Evolutionary conservation across 2,329 filamentous ascomycete species (phyloP), one percentile per base, ranked within the genome.

Genomic region (Hymenoscyphus repandus): DNA sequence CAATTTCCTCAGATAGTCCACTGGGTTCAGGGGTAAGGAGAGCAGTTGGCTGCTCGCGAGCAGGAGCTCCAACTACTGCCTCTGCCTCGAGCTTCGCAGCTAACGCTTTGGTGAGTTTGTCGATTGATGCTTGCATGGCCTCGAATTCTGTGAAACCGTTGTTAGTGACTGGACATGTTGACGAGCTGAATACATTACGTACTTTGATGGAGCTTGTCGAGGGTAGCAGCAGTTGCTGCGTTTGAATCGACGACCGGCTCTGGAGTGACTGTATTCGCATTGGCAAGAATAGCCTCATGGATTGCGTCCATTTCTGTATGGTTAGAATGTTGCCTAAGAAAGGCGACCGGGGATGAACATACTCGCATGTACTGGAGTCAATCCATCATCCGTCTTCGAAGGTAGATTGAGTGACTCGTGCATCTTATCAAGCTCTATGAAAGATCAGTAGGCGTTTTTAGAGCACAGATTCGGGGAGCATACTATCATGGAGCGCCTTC

Each of bases 81-180:
- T 49, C 36, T 6, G 36, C 11, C 6, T 17, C 13, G 12, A 51
- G 27, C 10, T 38, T 38, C 33, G 37, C 27, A 6, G 32, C 10
- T 12, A 52, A 45, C 13, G 50, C 39, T 40, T 43, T n/a, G 27
- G 50, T 30, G 17, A 52, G 45, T 1, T 39, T 45, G 41, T 52
- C 34, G 31, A 52, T 47, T 27, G 50, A 10, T 49, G 50, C 34
- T 49, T 52, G 50, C 50, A 52, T 52, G 33, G 40, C 33, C 15
- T 48, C 45, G 27, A 52, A 48, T 52, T 47, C 50, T 52, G 17
- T 12, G 10, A 11, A 2, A 11, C n/a, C 36, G 0, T 18, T 32
- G 32, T 43, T 20, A 47, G 38, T 22, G 11, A 7, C 6, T n/a
- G 0, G 6, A 5, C 12, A 3, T 33, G 32, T 31, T 1, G 13